Base-by-base conservation (phyloP, 1,139 yeast species). In the Saccharomycopsis hybrid region DNA sequence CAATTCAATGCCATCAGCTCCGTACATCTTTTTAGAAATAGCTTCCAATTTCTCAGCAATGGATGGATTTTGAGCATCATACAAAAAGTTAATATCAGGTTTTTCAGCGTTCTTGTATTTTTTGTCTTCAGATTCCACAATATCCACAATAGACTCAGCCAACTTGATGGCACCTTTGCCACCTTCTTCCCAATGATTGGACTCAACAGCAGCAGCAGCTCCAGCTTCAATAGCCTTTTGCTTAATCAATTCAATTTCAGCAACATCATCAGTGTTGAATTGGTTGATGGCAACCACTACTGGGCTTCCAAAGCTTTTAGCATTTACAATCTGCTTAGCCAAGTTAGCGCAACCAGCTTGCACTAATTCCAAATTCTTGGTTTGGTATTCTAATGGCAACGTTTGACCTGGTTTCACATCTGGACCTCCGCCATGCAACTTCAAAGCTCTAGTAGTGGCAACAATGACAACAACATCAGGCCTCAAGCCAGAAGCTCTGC, bases 131-230 rank as follows among this genome's bases (percentile, higher is more conserved):
- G 25, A 8, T 32, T 37, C 25, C 30, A 49, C 38, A 27, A 50
- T 82, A 58, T 77, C 72, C 39, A 79, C 78, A 40, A 85, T 88
- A n/a, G 85, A 73, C 54, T 80, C 66, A 41, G 92, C 92, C 54
- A 85, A 70, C 13, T 77, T 74, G 45, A 82, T 65, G 8, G 92
- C 86, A 57, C 90, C 94, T 51, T 67, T 67, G 62, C 94, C 94
- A 69, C 94, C 94, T 65, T 81, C 69, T 53, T 84, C 87, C 88
- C 90, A 85, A 63, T 85, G 92, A 66, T 82, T 82, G 7, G 89
- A 77, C 33, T 80, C 76, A 52, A 82, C 87, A 18, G 92, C 92
- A 60, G 73, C 84, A 54, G 72, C 73, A 1, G 94, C 94, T 59
- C 92, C 92, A 5, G 90, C 88, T 58, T 74, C 73, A 51, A 76